Base-by-base conservation (phyloP, 116 monocot species). In the Phalaenopsis hybrid region DNA sequence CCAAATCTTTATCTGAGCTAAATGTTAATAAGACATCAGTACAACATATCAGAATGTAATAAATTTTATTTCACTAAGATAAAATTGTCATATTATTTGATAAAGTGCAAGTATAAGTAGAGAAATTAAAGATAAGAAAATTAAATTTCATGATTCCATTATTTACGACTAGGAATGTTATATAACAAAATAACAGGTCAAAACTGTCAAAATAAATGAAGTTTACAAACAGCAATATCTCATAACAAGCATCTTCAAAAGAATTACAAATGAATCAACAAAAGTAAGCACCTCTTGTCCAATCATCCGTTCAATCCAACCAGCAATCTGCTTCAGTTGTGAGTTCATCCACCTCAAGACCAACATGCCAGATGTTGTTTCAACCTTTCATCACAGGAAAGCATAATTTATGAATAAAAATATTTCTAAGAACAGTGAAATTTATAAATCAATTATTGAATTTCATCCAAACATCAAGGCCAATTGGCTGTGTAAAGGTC, bases 311-410 rank as follows among this genome's bases (percentile, higher is more conserved):
- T 94, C 89, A 81, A 97, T 91, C 97, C 94, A 94, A 8, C 79
- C 89, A 86, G 82, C 86, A 83, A 97, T 93, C 82, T 93, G 87
- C 76, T 89, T 90, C 52, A 94, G 78, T 73, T 94, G 94, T 79
- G 91, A 81, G 73, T 97, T 97, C 72, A 97, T 88, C 97, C 97
- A 97, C 49, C 97, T 88, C 33, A 93, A 84, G 34, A 97, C 91
- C 85, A 97, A 85, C 59, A 90, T 91, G 63, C 97, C 93, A 79
- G 94, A 97, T 90, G 80, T 94, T 74, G 81, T 85, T 86, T 97
- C 97, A 74, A 97, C 84, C 97, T 97, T 75, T 23, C 41, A 89
- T 76, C 55, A 20, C 55, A 80, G 70, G 16, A 25, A 82, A 28
- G 72, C 12, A 12, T 45, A 20, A 37, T 72, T 72, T 37, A 72